Evolutionary conservation across 345 rosid species (phyloP), one percentile per base, ranked within the genome.

Genomic region (Citrus glauca): DNA sequence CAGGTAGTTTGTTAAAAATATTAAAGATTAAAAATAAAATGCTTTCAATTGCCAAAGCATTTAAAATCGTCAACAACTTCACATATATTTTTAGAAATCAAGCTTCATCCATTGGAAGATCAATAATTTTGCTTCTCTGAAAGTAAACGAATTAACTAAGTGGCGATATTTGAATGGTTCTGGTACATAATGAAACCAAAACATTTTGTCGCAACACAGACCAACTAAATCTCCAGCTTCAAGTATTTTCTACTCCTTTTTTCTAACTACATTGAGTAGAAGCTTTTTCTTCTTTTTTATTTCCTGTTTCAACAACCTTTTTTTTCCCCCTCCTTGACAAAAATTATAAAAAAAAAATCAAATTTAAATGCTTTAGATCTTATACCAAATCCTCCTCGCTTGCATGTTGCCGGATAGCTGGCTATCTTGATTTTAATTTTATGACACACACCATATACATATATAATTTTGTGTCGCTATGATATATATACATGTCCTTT

Each of bases 141-240:
- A 22, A 56, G 61, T 56, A 22, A 56, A 56, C 8, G 60, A 56
- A 56, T 19, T 56, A 7, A 56, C 2, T 3, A 10, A 11, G 50
- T 11, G 50, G 50, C 14, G 0, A 42, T 42, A 42, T 35, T 66
- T 66, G 42, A 66, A 37, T 66, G 70, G 50, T 35, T 66, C 16
- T 69, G 72, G 27, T 69, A n/a, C 72, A 69, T 25, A 11, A 5
- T n/a, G 72, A 69, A 25, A 69, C 57, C 56, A n/a, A 69, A 69
- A n/a, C n/a, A n/a, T 24, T 68, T 69, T 42, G 72, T 69, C 56
- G n/a, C 56, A 13, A 40, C 32, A 13, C 27, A 40, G 22, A 20
- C 59, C 27, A 68, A 68, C 14, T 45, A 45, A 45, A 45, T 45
- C 50, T 11, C 50, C 50, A 22, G 8, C 13, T 59, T 24, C 28